Base-by-base conservation (phyloP, 1,139 yeast genomes). In the Yamadazyma siamensis region DNA sequence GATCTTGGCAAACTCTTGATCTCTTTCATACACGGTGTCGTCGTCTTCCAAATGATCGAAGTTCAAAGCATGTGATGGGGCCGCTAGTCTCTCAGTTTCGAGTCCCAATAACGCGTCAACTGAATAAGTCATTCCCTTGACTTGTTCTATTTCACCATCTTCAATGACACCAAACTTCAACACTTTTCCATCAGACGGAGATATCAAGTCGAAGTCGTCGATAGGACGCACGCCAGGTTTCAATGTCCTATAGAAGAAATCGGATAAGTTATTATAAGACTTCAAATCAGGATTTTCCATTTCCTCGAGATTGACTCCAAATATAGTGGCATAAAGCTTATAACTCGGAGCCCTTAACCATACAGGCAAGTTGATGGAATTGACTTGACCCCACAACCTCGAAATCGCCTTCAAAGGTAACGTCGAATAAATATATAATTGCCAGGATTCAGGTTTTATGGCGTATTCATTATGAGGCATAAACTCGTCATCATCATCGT, bases 141-240 rank as follows among this genome's bases (percentile, higher is more conserved):
- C 97, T 55, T 91, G 97, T 58, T 91, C 97, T 38, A 94, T 88
- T 46, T 83, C 86, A 24, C 95, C 94, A 44, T 80, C 71, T 35
- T 80, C 82, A 32, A 89, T 87, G 16, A 77, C 65, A 25, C 99
- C 99, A 43, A 86, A 73, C 47, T 87, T 89, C 39, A 94, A 65
- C 6, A 94, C 82, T 43, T 76, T 82, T 17, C 99, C 99, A 57
- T 94, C 99, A 29, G 96, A 80, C 3, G 99, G 99, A 21, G 94
- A 81, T 6, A 83, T 94, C 32, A 91, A 58, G 35, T 77, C 76
- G 6, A 80, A 66, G 13, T 72, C 71, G 31, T 78, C 84, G 22
- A 91, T 62, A 2, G 96, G 95, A 44, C 99, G 73, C 1, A 71
- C 78, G 13, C 86, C 95, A 0, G 91, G 87, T 45, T 71, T 77